Percentiles rank a stretch among this genome's conserved stretches.
These are phyloP conservation scores for Podaxis sp. DNA, from an alignment of 768 basidiomycete genomes.

Conservation along the genomic window DNA sequence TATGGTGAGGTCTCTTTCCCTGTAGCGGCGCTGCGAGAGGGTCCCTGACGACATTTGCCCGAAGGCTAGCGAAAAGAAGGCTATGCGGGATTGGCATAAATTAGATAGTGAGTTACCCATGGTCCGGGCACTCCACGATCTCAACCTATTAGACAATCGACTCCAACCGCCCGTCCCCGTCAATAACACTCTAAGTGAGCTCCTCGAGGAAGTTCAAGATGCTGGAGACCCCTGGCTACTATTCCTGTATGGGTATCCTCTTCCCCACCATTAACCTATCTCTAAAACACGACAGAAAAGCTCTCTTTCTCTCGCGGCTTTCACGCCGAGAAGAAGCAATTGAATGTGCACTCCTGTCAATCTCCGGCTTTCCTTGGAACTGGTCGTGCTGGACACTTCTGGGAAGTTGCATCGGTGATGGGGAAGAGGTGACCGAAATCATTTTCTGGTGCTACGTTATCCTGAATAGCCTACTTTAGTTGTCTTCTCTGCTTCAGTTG, in stretches of 20 bases:
- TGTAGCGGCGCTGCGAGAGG: background rate
- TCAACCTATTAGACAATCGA: constrained; percentile 51
- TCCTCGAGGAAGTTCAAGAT: constrained; percentile 60
- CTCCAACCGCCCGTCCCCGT: constrained; percentile 68
- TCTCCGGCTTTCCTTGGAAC: constrained; percentile 84
- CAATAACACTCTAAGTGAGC: constrained; percentile 54
- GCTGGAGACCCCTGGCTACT: constrained; percentile 78
- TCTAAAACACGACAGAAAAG: constrained; percentile 54
- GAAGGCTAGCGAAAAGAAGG: constrained; percentile 82
- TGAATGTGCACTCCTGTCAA: constrained; percentile 73
- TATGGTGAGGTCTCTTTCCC: constrained; percentile 57
- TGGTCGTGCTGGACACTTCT: constrained; percentile 92
- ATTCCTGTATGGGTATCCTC: constrained; percentile 61
- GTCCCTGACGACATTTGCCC: constrained; percentile 6
- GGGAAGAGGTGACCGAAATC: constrained; percentile 67
- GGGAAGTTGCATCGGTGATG: constrained; percentile 75
- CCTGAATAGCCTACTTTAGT: constrained; percentile 30
- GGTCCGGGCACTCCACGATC: background rate
- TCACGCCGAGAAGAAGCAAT: constrained; percentile 84
- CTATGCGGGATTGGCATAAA: constrained; percentile 84
- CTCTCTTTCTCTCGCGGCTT: constrained; percentile 77
- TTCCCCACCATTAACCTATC: constrained; percentile 9
- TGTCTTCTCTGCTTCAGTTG: constrained; percentile 48
- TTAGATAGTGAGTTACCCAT: constrained; percentile 58
- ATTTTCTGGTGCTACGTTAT: constrained; percentile 1